Percentiles rank a stretch among this genome's conserved stretches.
These are phyloP conservation scores for Infundibulicybe gibba DNA, from an alignment of 768 basidiomycete species.

Conservation along the genomic window DNA sequence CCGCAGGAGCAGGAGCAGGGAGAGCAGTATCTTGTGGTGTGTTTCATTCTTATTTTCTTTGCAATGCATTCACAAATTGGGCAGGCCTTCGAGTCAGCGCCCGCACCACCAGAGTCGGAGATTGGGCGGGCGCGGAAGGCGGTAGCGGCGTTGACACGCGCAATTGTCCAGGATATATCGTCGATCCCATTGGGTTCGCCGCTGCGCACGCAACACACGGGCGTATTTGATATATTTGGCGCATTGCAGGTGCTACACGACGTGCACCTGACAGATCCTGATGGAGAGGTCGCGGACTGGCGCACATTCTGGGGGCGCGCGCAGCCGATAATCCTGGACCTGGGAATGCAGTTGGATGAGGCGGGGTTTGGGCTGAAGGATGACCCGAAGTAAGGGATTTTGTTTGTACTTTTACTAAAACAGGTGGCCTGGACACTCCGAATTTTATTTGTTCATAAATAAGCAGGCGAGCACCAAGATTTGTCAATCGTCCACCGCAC, in stretches of 20 bases:
- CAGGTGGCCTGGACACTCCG: no score
- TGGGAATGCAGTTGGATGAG: constrained; percentile 19
- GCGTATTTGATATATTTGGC: constrained; percentile 18
- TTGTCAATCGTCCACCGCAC: no score
- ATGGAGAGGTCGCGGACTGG: constrained; percentile 11
- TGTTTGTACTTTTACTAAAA: no score
- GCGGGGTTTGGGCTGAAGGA: constrained; percentile 17
- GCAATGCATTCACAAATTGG: no score
- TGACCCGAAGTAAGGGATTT: no score
- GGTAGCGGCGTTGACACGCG: constrained; percentile 11
- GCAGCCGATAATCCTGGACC: constrained; percentile 17
- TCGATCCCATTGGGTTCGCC: constrained; percentile 14
- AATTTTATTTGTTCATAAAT: no score
- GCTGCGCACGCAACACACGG: constrained; percentile 13
- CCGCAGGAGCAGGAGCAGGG: constrained; percentile 10
- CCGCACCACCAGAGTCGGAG: constrained; percentile 18
- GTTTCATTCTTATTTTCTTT: constrained; percentile 1
- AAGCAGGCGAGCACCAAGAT: no score
- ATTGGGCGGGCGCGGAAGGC: constrained; percentile 21
- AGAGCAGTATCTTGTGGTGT: constrained; percentile 16
- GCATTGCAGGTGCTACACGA: constrained; percentile 18
- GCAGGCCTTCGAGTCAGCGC: constrained; percentile 17
- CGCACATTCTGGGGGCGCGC: constrained; percentile 18
- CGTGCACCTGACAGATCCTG: constrained; percentile 12
- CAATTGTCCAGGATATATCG: constrained; percentile 15